Conservation (phyloP, 306 rosid genomes). For the Fagus sylvatica region DNA sequence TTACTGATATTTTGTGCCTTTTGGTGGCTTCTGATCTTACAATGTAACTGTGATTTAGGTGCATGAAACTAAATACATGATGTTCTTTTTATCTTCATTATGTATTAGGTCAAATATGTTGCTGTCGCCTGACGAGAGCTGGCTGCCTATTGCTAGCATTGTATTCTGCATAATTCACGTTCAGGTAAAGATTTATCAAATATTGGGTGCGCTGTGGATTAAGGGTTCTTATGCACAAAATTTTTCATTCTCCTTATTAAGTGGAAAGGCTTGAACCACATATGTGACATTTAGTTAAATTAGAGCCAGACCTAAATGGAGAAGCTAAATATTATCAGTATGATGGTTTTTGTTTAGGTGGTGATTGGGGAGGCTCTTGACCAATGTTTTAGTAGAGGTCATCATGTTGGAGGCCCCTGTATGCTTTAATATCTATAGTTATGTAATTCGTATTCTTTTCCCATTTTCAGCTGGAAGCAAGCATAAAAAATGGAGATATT, state of each 20-base stretch:
- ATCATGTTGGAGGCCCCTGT: not conserved
- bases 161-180: constrained; percentile 76
- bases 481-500: constrained; percentile 86
- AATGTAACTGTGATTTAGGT: not conserved
- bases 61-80: not conserved
- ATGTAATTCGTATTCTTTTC: constrained; percentile 3
- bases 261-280: not conserved
- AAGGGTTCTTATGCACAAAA: not conserved
- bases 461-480: constrained; percentile 67
- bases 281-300: not conserved
- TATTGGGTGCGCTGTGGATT: not conserved
- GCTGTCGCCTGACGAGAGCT: constrained; percentile 83
- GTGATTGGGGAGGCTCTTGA: not conserved
- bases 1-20: not conserved
- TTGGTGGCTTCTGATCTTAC: not conserved
- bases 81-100: constrained; percentile 9
- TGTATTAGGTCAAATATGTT: constrained; percentile 74
- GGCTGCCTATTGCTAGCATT: constrained; percentile 93
- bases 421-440: not conserved
- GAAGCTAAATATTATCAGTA: not conserved
- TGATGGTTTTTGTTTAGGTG: not conserved
- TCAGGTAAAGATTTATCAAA: constrained; percentile 57
- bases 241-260: not conserved
- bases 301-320: not conserved
- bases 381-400: constrained; percentile 9